phyloP scores from a whole-genome alignment of 345 rosid genomes.

The Moricandia moricandioides region DNA sequence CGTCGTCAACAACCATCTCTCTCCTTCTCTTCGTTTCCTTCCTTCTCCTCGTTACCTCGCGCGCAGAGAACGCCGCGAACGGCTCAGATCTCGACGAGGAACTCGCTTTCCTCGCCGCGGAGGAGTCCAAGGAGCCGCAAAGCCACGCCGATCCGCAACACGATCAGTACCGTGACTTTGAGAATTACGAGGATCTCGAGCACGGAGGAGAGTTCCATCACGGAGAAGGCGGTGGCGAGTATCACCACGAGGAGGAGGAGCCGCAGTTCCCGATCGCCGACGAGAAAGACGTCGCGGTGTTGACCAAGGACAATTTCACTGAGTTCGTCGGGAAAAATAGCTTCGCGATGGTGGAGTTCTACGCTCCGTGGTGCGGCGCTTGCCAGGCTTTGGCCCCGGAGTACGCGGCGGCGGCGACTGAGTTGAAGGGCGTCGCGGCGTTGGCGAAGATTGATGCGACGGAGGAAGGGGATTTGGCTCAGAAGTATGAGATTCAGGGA shows the following conservation, averaged over 20 bases:
- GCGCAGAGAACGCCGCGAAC: conserved; percentile 24
- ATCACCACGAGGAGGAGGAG: conserved; percentile 30
- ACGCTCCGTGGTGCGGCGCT: conserved; percentile 54
- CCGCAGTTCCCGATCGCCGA: conserved; percentile 13
- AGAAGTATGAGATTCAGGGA: conserved; percentile 40
- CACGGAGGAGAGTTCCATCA: conserved; percentile 32
- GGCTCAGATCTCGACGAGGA: conserved; percentile 49
- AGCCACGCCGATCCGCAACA: background rate
- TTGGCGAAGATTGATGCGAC: conserved; percentile 47
- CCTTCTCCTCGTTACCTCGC: conserved; percentile 15
- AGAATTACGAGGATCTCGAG: conserved; percentile 46
- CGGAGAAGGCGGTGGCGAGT: conserved; percentile 14
- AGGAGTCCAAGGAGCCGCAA: conserved; percentile 35
- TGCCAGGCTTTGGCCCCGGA: conserved; percentile 43
- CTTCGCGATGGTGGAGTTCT: conserved; percentile 47
- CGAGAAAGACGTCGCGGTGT: conserved; percentile 44
- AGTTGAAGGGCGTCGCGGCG: conserved; percentile 47
- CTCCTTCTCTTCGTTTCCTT: conserved; percentile 27
- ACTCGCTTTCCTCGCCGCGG: conserved; percentile 52
- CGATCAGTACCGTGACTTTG: conserved; percentile 38
- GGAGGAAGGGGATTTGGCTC: conserved; percentile 40
- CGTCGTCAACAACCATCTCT: conserved; percentile 24
- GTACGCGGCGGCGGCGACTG: conserved; percentile 50
- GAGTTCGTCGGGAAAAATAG: conserved; percentile 38
- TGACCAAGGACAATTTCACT: conserved; percentile 44